Conservation (phyloP, 1,284 basidiomycete genomes). For the Coniferiporia sulphurascens region DNA sequence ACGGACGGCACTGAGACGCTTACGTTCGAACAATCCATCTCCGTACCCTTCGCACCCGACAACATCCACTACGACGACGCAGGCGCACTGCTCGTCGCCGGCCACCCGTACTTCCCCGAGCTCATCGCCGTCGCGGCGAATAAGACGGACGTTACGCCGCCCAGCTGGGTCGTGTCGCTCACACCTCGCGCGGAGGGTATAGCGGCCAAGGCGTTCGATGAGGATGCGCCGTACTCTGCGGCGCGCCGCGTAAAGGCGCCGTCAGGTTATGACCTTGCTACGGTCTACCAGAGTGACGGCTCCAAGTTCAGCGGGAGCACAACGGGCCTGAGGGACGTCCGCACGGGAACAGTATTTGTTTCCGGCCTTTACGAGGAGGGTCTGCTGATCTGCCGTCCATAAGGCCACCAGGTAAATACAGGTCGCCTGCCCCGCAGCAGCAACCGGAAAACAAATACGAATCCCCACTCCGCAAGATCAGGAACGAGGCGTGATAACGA, state of each 20-base stretch:
- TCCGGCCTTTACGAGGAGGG: constrained; percentile 56
- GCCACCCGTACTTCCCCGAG: constrained; percentile 58
- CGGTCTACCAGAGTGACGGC: constrained; percentile 52
- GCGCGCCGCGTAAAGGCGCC: constrained; percentile 34
- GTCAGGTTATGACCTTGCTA: constrained; percentile 41
- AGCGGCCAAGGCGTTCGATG: constrained; percentile 32
- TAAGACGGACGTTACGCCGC: constrained; percentile 32
- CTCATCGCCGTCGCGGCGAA: constrained; percentile 42
- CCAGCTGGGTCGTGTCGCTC: constrained; percentile 55
- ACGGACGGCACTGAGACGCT: constrained; percentile 26
- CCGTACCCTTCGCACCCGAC: constrained; percentile 55
- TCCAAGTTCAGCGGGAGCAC: constrained; percentile 45
- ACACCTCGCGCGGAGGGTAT: constrained; percentile 20
- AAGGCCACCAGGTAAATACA: background rate
- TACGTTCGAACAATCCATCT: constrained; percentile 34
- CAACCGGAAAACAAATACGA: no score
- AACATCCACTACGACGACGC: constrained; percentile 51
- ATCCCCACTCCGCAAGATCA: no score
- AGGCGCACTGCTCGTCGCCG: constrained; percentile 49
- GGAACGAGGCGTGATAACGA: no score
- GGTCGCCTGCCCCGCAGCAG: no score
- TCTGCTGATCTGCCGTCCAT: constrained; percentile 42
- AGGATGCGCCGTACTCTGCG: constrained; percentile 40
- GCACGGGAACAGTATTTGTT: constrained; percentile 44
- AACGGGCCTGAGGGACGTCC: constrained; percentile 45